Evolutionary conservation across 1,284 basidiomycete genomes (phyloP), one percentile per base, ranked within the genome.

Genomic region (Hemileia vastatrix): DNA sequence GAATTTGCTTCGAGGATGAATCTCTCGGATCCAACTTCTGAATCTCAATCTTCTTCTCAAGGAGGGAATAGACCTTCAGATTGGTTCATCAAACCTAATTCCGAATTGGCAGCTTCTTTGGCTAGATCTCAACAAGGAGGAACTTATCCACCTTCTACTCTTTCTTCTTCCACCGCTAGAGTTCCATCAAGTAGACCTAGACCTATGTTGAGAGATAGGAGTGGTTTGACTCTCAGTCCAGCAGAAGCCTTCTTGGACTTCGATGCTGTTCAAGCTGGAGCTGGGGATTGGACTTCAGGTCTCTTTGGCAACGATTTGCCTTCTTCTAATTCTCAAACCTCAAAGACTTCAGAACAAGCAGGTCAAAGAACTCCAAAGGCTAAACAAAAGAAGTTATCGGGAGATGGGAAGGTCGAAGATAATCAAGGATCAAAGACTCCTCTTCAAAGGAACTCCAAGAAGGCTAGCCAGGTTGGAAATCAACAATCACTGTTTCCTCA

Each of bases 171-270:
- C 27, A 27, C 27, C 27, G 27, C 27, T 27, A 27, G 27, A 27
- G 27, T 27, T 27, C 27, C 27, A 27, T 27, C 27, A 27, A 64
- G 49, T 6, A 50, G 33, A 13, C 59, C 69, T 19, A 63, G 66
- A 15, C 58, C 66, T 6, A 24, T 71, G 21, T 66, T 65, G 48
- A 62, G 70, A 21, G 69, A 71, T 36, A 65, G 67, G 4, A 70
- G 68, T 50, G 68, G 70, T n/a, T 65, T 72, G 18, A 72, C 70
- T n/a, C 67, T 72, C 51, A 71, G 70, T 49, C 70, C 70, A 15
- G 65, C 68, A 54, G 64, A 72, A 49, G 67, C 70, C 1, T 70
- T 71, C 54, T 58, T 69, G 45, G 70, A 72, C 33, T 71, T 69
- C 33, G 65, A 70, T 43, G 64, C 27, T 27, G 27, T 27, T 27